Evolutionary conservation across 2,329 filamentous ascomycete species (phyloP), one percentile per base, ranked within the genome.

Genomic region (Scedosporium minutisporum): DNA sequence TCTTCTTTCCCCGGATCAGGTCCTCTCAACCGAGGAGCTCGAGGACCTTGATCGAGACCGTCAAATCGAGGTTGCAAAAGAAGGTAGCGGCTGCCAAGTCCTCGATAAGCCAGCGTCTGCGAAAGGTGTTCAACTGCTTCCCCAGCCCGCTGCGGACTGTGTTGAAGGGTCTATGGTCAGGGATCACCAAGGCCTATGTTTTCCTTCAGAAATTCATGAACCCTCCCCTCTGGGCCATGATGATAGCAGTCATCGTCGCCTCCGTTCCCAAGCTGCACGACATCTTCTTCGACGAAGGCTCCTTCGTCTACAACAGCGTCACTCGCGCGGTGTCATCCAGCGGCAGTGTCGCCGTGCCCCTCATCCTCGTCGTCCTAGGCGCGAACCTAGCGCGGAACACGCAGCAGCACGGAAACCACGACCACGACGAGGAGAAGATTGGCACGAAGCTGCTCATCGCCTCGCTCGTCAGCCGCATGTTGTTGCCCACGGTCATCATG

Each of bases 201-300:
- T 92, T 92, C 61, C 72, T 93, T 12, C 95, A 90, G 89, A 89
- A 90, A 58, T 96, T 97, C 74, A 97, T 99, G 93, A 97, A 97
- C 75, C 93, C 95, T 51, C 95, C 95, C 0, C 86, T 99, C 27
- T 97, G 93, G 92, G 93, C 95, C 33, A 97, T 99, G 95, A 78
- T 97, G 41, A 79, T 87, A 46, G 91, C 95, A n/a, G 87, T 97
- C 57, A 77, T 96, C 60, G 90, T 99, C 5, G 95, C 95, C 2
- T 96, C 92, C 0, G 84, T 97, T 5, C 95, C 95, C 0, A 71
- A 79, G 1, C 82, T 99, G 6, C 93, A 99, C 73, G 79, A 82
- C 48, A 77, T 95, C 18, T 97, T 99, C 78, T 99, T 97, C 75
- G 82, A 87, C 61, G 86, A 92, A 44, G 93, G 90, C 18, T 92